Conservation (phyloP, 2,329 filamentous ascomycete genomes). For the Arthroderma sp. region DNA sequence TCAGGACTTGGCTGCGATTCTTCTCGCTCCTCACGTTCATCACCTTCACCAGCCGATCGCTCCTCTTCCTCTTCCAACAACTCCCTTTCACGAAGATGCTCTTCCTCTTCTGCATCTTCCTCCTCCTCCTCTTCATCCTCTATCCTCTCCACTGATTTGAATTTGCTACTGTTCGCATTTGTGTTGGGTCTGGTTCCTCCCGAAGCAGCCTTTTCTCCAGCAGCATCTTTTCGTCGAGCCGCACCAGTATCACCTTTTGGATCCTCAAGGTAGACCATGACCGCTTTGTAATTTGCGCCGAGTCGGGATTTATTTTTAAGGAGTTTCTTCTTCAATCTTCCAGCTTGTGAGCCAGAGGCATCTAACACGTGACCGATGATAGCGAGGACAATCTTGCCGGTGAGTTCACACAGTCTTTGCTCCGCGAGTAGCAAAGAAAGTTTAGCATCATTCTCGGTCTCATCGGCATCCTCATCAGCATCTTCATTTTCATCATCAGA, state of each 20-base stretch:
- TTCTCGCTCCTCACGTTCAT: constrained; percentile 7
- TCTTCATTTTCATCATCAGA: constrained; percentile 28
- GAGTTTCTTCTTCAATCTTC: constrained; percentile 56
- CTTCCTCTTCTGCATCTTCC: constrained; percentile 30
- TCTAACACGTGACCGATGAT: constrained; percentile 66
- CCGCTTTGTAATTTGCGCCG: constrained; percentile 73
- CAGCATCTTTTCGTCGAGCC: constrained; percentile 5
- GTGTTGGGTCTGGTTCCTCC: constrained; percentile 18
- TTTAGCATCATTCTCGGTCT: constrained; percentile 30
- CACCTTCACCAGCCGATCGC: constrained; percentile 10
- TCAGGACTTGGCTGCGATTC: constrained; percentile 14
- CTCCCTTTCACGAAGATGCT: constrained; percentile 23
- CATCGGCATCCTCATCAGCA: constrained; percentile 12
- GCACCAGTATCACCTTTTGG: constrained; percentile 31
- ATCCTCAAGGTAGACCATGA: constrained; percentile 67
- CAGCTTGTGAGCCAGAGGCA: constrained; percentile 43
- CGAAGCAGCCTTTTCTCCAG: background rate
- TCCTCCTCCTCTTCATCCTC: constrained; percentile 31
- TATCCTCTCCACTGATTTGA: constrained; percentile 30
- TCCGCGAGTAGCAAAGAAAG: constrained; percentile 63
- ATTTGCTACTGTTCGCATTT: constrained; percentile 13
- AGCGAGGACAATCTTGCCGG: constrained; percentile 70
- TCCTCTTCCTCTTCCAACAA: constrained; percentile 25
- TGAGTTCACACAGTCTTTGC: constrained; percentile 71
- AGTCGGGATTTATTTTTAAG: constrained; percentile 67